Evolutionary conservation across 2,329 filamentous ascomycete genomes (phyloP).

Genomic region (Coleophoma crateriformis): DNA sequence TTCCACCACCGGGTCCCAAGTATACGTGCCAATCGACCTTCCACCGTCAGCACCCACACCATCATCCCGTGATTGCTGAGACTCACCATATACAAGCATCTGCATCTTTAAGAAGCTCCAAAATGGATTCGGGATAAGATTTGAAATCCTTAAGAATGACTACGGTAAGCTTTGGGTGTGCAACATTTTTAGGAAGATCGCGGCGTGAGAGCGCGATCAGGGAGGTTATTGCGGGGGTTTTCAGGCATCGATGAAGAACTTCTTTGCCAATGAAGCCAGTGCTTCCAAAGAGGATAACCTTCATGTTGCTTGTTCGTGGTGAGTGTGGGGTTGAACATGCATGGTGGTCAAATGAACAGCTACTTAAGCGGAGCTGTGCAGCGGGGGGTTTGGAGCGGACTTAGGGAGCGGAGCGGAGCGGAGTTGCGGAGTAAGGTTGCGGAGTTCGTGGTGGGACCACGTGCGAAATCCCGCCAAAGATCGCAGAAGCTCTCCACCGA

Average conservation of each 20-base stretch:
- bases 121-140: slow-evolving; percentile 16
- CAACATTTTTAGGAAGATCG: slow-evolving; percentile 33
- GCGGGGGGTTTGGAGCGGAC: not conserved
- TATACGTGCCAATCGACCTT: slow-evolving; percentile 12
- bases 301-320: slow-evolving; percentile 36
- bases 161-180: slow-evolving; percentile 42
- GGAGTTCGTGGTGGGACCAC: not conserved
- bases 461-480: slow-evolving; percentile 1
- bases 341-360: not conserved
- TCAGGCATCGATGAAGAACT: slow-evolving; percentile 45
- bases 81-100: slow-evolving; percentile 16
- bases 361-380: too few species aligned
- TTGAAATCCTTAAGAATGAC: slow-evolving; percentile 12
- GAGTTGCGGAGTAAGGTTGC: not conserved
- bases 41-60: slow-evolving; percentile 43
- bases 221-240: slow-evolving; percentile 42
- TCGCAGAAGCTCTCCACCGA: not conserved
- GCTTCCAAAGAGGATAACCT: slow-evolving; percentile 51
- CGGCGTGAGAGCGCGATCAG: slow-evolving; percentile 45
- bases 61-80: slow-evolving; percentile 37
- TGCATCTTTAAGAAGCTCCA: slow-evolving; percentile 8
- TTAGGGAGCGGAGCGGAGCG: slow-evolving; percentile 5
- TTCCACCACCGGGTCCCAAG: slow-evolving; percentile 6
- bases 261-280: slow-evolving; percentile 53
- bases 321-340: slow-evolving; percentile 3